phyloP scores from a whole-genome alignment of 352 stramenopile genomes.

The Pythium aphanidermatum region DNA sequence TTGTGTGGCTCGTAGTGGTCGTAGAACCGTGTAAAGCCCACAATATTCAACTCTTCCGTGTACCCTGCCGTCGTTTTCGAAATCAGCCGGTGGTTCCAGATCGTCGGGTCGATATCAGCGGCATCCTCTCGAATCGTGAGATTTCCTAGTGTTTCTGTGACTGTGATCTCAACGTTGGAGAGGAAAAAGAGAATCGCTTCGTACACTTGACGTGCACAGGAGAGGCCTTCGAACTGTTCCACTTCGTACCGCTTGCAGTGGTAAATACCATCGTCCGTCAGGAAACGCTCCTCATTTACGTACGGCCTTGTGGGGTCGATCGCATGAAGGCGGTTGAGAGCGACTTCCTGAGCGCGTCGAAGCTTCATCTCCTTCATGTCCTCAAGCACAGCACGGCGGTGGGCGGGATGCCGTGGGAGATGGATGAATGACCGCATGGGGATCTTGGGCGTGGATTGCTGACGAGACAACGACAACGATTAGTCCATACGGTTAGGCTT shows the following conservation, averaged over 20 bases:
- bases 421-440: constrained; percentile 6
- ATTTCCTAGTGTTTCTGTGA: constrained; percentile 30
- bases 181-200: constrained; percentile 26
- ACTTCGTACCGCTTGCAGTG: constrained; percentile 38
- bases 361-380: constrained; percentile 32
- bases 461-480: background rate
- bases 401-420: background rate
- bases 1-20: background rate
- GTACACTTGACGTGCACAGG: constrained; percentile 26
- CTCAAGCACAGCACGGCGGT: background rate
- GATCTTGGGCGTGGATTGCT: background rate
- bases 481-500: too few relatives aligned
- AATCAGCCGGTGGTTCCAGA: constrained; percentile 29
- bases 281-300: constrained; percentile 19
- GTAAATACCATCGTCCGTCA: constrained; percentile 21
- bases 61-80: constrained; percentile 16
- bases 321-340: constrained; percentile 28
- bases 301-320: constrained; percentile 29
- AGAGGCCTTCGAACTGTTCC: constrained; percentile 18
- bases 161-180: constrained; percentile 32
- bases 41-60: constrained; percentile 35
- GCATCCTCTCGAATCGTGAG: constrained; percentile 38
- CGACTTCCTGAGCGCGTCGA: constrained; percentile 26
- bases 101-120: constrained; percentile 13
- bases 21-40: constrained; percentile 12